Percentiles rank a stretch among this genome's conserved stretches.
Evolutionary conservation across 106 monocot species (phyloP).

Genomic region (Alisma plantagoaquatica): DNA sequence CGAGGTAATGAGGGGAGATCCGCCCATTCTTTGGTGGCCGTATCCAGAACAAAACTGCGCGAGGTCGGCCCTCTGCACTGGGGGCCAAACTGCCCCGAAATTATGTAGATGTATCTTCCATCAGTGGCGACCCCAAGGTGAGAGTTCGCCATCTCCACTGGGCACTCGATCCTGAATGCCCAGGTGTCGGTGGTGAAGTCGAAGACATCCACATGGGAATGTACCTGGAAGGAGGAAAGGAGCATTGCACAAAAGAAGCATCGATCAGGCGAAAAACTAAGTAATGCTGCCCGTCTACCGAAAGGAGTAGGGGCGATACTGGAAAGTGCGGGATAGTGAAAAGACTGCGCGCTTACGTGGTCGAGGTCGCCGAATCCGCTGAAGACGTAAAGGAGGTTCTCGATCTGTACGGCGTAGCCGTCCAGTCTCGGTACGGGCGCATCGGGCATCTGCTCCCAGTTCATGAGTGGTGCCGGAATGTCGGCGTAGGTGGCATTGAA

Average conservation of each 20-base stretch:
- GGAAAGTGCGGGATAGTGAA: too few species aligned
- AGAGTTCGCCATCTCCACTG: constrained; percentile 98
- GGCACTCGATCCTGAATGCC: constrained; percentile 78
- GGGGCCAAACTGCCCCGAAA: constrained; percentile 92
- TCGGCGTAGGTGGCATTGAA: constrained; percentile 72
- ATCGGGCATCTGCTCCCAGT: constrained; percentile 69
- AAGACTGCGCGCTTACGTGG: too few species aligned
- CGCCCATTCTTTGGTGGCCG: constrained; percentile 56
- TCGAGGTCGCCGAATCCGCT: constrained; percentile 72
- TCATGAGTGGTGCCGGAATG: constrained; percentile 50
- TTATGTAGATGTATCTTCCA: constrained; percentile 81
- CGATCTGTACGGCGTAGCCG: constrained; percentile 64
- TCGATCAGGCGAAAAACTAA: too few species aligned
- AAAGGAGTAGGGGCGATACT: too few species aligned
- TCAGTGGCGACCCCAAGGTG: constrained; percentile 95
- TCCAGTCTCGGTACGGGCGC: constrained; percentile 81
- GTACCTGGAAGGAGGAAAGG: constrained; percentile 62
- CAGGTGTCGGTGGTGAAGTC: constrained; percentile 79
- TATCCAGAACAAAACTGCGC: constrained; percentile 79
- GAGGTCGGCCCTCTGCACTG: constrained; percentile 89
- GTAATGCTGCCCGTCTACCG: too few species aligned
- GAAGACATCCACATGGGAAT: constrained; percentile 95
- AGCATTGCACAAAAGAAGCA: too few species aligned
- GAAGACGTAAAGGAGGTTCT: constrained; percentile 63
- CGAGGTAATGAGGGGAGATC: constrained; percentile 77